These are phyloP conservation scores for Thamnidium elegans DNA, from an alignment of 192 early-diverging fungal genomes.

Conservation along the genomic window DNA sequence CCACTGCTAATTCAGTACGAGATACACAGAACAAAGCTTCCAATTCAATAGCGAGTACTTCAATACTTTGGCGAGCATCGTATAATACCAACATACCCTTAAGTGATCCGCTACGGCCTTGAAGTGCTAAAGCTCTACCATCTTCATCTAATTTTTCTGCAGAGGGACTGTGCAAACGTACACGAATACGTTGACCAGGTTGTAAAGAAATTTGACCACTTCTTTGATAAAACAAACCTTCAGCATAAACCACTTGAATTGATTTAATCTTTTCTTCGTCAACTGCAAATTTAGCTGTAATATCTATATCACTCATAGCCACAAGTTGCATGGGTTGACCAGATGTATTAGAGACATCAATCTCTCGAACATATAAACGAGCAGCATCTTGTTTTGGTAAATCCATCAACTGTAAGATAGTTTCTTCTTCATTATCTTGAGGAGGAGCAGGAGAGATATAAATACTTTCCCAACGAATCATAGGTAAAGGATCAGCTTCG, in stretches of 20 bases:
- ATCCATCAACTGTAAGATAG: slow-evolving; percentile 13
- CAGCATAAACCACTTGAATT: not conserved
- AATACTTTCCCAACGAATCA: slow-evolving; percentile 52
- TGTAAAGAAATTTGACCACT: slow-evolving; percentile 34
- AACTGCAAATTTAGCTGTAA: slow-evolving; percentile 43
- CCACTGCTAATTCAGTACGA: slow-evolving; percentile 47
- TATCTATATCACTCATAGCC: slow-evolving; percentile 43
- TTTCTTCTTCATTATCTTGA: not conserved
- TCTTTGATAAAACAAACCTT: not conserved
- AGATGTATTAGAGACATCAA: slow-evolving; percentile 46
- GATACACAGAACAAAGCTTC: slow-evolving; percentile 60
- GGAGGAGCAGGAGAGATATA: slow-evolving; percentile 38
- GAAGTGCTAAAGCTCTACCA: slow-evolving; percentile 15
- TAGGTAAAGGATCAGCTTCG: slow-evolving; percentile 34
- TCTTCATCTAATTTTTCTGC: slow-evolving; percentile 15
- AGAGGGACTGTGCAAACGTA: slow-evolving; percentile 23
- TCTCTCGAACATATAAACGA: slow-evolving; percentile 20
- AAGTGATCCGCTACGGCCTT: slow-evolving; percentile 53
- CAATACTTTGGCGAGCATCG: slow-evolving; percentile 45
- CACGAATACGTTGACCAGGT: slow-evolving; percentile 26
- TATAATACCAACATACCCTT: slow-evolving; percentile 61
- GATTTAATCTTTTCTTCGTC: slow-evolving; percentile 12
- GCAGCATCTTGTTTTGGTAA: slow-evolving; percentile 15
- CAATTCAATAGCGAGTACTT: slow-evolving; percentile 62
- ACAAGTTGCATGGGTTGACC: slow-evolving; percentile 54